These are phyloP conservation scores for Pseudogymnoascus sp. DNA, from an alignment of 2,329 filamentous ascomycete genomes.

Conservation along the genomic window DNA sequence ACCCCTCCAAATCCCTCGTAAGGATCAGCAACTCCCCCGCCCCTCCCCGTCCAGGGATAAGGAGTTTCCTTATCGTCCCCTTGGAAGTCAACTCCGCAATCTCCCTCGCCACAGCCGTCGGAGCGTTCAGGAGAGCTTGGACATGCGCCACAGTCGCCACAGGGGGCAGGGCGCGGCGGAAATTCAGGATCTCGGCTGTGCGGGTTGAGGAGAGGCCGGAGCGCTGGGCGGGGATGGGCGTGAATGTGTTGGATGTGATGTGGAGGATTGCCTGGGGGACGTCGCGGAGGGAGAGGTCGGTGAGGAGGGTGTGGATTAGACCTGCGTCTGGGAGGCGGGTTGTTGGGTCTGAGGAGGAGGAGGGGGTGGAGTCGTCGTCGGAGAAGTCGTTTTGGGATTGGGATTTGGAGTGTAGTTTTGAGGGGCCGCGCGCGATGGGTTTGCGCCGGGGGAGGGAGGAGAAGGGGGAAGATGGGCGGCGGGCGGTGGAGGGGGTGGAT, in stretches of 20 bases:
- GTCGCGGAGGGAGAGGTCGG: conserved; percentile 50
- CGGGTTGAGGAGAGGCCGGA: conserved; percentile 57
- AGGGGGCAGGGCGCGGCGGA: conserved; percentile 50
- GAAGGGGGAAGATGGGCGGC: conserved; percentile 22
- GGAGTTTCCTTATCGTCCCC: conserved; percentile 53
- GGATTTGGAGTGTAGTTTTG: conserved; percentile 1
- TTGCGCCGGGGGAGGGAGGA: conserved; percentile 24
- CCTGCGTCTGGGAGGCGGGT: conserved; percentile 53
- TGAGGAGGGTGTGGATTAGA: conserved; percentile 44
- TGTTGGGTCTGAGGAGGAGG: neutral
- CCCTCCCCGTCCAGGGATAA: conserved; percentile 47
- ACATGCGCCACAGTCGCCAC: conserved; percentile 60
- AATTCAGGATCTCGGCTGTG: conserved; percentile 56
- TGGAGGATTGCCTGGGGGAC: conserved; percentile 58
- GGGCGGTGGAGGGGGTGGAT: conserved; percentile 19
- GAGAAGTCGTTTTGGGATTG: conserved; percentile 13
- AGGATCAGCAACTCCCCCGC: conserved; percentile 59
- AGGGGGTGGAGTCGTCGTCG: neutral
- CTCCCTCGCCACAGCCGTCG: conserved; percentile 60
- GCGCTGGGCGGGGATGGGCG: conserved; percentile 46
- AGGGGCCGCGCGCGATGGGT: conserved; percentile 14
- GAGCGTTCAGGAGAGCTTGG: conserved; percentile 52
- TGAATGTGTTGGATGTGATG: conserved; percentile 56
- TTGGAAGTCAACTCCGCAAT: conserved; percentile 50
- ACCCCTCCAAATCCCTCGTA: conserved; percentile 44